Evolutionary conservation across 768 basidiomycete genomes (phyloP).

Genomic region (Favolaschia claudopus): DNA sequence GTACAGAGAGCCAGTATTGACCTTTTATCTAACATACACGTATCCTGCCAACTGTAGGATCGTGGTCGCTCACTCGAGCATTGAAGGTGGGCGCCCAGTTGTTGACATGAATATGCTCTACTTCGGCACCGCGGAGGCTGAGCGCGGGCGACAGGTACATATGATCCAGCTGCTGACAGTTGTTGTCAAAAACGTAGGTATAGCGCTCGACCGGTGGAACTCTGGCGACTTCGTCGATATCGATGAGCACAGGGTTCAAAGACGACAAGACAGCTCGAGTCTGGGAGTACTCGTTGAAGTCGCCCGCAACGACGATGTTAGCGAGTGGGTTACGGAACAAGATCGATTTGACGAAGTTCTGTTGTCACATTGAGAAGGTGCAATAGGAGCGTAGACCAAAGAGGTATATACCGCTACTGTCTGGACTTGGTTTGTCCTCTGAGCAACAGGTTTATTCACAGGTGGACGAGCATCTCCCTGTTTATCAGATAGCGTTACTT

Average conservation of each 20-base stretch:
- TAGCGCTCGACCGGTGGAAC: constrained; percentile 61
- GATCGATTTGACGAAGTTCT: constrained; percentile 49
- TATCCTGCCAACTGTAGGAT: constrained; percentile 62
- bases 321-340: constrained; percentile 54
- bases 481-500: background rate
- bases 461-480: constrained; percentile 67
- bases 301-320: constrained; percentile 62
- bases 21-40: constrained; percentile 49
- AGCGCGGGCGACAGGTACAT: constrained; percentile 59
- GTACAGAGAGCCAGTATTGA: no score
- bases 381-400: background rate
- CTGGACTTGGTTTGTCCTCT: constrained; percentile 57
- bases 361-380: no score
- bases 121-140: constrained; percentile 46
- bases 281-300: constrained; percentile 68
- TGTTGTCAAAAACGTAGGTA: constrained; percentile 68
- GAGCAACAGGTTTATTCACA: constrained; percentile 58
- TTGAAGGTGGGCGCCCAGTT: constrained; percentile 56
- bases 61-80: constrained; percentile 63
- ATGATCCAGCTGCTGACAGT: constrained; percentile 67
- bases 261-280: constrained; percentile 59
- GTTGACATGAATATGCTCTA: constrained; percentile 69
- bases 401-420: constrained; percentile 53
- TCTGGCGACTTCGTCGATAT: constrained; percentile 59
- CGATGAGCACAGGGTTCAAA: constrained; percentile 48